Conservation (phyloP, 352 stramenopile species). For the Phytopythium sindhum region DNA sequence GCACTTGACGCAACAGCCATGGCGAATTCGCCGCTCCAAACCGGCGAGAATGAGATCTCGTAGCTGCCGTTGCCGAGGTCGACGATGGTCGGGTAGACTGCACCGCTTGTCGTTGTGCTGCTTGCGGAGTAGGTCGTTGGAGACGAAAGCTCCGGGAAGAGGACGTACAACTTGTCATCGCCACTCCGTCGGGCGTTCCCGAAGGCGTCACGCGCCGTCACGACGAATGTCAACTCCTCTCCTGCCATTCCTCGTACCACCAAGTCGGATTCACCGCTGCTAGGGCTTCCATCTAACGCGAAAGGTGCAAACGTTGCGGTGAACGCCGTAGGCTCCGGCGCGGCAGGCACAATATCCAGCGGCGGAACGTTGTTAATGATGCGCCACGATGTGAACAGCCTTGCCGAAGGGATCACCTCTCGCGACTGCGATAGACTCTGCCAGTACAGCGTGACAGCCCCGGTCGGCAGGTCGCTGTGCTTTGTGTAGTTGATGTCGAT, state of each 20-base stretch:
- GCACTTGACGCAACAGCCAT: conserved; percentile 37
- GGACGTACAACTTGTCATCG: conserved; percentile 34
- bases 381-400: conserved; percentile 48
- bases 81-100: conserved; percentile 18
- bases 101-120: conserved; percentile 7
- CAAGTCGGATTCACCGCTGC: not conserved
- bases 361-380: conserved; percentile 56
- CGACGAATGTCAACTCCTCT: conserved; percentile 23
- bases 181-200: conserved; percentile 30
- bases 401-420: conserved; percentile 36
- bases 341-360: conserved; percentile 33
- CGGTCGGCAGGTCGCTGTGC: conserved; percentile 21
- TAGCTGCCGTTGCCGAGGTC: conserved; percentile 43
- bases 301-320: conserved; percentile 27
- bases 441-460: conserved; percentile 43
- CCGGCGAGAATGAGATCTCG: conserved; percentile 28
- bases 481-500: conserved; percentile 60
- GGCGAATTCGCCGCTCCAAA: conserved; percentile 32
- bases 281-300: not conserved
- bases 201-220: conserved; percentile 39
- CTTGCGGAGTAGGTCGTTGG: not conserved
- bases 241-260: conserved; percentile 15
- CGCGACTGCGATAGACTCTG: conserved; percentile 43
- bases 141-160: conserved; percentile 28
- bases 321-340: conserved; percentile 28